Conservation (phyloP, 352 stramenopile genomes). For the Globisporangium echinulatum region DNA sequence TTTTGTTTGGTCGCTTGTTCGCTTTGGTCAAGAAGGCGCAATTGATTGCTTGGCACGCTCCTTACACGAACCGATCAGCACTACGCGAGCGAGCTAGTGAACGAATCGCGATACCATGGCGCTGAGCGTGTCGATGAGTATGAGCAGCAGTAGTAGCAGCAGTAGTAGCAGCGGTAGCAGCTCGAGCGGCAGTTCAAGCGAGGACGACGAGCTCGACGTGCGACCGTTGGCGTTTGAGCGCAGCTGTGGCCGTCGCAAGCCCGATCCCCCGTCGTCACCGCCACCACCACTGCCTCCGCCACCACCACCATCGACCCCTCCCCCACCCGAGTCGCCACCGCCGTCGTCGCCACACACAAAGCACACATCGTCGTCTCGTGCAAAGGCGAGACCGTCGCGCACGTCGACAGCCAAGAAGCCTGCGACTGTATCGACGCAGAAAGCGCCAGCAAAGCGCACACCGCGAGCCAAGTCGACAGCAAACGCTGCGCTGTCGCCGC, state of each 20-base stretch:
- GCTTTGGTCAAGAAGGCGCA: no score
- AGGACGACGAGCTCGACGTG: conserved; percentile 21
- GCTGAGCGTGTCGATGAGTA: conserved; percentile 14
- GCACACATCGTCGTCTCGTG: neutral
- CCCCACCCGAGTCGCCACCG: conserved; percentile 18
- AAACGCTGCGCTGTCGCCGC: neutral
- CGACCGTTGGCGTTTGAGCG: conserved; percentile 10
- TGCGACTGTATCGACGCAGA: conserved; percentile 9
- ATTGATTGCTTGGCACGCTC: no score
- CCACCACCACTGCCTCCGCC: conserved; percentile 21
- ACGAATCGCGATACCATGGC: neutral
- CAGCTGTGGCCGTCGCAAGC: conserved; percentile 9
- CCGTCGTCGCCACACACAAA: conserved; percentile 11
- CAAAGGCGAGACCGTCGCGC: conserved; percentile 11
- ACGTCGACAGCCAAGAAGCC: conserved; percentile 12
- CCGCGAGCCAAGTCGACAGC: neutral
- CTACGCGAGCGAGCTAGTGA: neutral
- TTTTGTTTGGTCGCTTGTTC: no score
- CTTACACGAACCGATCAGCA: no score
- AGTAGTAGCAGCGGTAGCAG: conserved; percentile 24
- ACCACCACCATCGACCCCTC: conserved; percentile 20
- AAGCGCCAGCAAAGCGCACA: conserved; percentile 7
- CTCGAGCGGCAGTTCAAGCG: conserved; percentile 39
- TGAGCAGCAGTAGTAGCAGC: conserved; percentile 20
- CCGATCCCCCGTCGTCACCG: conserved; percentile 21